Evolutionary conservation across 164 flowering plant genomes (phyloP).

Genomic region (Sextonia rubra): DNA sequence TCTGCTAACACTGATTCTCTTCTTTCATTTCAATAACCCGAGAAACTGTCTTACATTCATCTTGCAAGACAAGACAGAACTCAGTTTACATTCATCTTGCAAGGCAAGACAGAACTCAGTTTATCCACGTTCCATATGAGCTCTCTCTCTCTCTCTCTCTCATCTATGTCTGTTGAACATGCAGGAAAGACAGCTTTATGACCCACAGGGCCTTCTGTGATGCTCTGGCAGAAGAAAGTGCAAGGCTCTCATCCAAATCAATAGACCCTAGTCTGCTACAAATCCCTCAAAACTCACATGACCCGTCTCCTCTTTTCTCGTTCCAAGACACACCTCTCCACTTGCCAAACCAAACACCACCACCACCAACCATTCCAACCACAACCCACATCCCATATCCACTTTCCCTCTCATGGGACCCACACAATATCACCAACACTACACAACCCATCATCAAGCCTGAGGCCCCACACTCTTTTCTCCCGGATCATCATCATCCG

Average conservation of each 20-base stretch:
- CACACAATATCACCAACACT: slow-evolving; percentile 5
- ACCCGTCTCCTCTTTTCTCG: background rate
- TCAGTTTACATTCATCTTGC: too few relatives aligned
- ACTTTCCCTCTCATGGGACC: slow-evolving; percentile 25
- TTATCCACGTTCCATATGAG: too few relatives aligned
- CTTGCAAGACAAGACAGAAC: too few relatives aligned
- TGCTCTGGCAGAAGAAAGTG: slow-evolving; percentile 82
- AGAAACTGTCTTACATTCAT: too few relatives aligned
- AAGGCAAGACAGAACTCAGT: too few relatives aligned
- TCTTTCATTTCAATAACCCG: too few relatives aligned
- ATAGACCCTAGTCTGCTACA: background rate
- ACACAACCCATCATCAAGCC: background rate
- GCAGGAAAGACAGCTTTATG: slow-evolving; percentile 78
- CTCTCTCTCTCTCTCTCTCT: too few relatives aligned
- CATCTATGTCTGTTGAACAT: background rate
- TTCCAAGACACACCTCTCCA: background rate
- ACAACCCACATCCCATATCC: background rate
- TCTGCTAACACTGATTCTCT: too few relatives aligned
- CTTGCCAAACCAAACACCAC: slow-evolving; percentile 16
- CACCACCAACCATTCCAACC: background rate
- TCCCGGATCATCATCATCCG: slow-evolving; percentile 9
- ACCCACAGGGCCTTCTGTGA: slow-evolving; percentile 88
- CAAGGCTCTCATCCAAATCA: slow-evolving; percentile 37
- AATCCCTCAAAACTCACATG: background rate
- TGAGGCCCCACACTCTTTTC: background rate